phyloP scores from a whole-genome alignment of 139 green algal genomes.

The Micractinium sp. region DNA sequence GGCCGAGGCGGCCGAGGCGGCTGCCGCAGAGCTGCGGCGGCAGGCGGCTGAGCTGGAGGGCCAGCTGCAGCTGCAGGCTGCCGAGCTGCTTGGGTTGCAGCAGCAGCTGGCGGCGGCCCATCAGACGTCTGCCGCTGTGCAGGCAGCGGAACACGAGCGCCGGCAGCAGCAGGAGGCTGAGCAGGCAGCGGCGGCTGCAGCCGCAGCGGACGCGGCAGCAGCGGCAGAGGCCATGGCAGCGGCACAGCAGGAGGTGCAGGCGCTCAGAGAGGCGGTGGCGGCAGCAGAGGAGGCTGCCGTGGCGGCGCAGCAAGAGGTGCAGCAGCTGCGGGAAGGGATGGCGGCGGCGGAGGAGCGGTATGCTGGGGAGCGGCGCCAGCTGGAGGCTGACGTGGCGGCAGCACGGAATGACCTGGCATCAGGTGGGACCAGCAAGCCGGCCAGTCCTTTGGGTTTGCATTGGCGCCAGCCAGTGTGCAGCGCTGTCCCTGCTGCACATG shows the following conservation, averaged over 20 bases:
- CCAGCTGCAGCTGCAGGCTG: neutral
- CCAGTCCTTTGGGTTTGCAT: no score
- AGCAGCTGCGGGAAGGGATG: neutral
- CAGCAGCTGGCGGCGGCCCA: conserved; percentile 18
- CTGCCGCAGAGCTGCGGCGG: neutral
- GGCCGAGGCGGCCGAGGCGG: neutral
- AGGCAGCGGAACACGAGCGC: no score
- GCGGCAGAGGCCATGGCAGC: conserved; percentile 10
- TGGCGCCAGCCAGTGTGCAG: neutral
- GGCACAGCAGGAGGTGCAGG: neutral
- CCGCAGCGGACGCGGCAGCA: neutral
- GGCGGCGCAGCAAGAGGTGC: conserved; percentile 2
- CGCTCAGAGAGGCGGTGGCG: neutral
- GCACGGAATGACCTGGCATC: conserved; percentile 26
- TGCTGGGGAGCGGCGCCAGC: neutral
- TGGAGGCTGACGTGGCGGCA: conserved; percentile 9
- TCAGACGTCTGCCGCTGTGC: neutral
- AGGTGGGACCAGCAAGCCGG: no score
- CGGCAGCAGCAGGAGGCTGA: neutral
- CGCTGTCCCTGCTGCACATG: neutral
- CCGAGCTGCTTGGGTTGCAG: conserved; percentile 4
- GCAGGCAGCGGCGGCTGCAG: neutral
- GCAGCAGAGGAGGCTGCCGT: neutral
- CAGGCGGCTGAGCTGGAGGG: neutral
- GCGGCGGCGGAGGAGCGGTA: neutral